Conservation (phyloP, 805 yeast species). For the Dipodascopsis uninucleata region DNA sequence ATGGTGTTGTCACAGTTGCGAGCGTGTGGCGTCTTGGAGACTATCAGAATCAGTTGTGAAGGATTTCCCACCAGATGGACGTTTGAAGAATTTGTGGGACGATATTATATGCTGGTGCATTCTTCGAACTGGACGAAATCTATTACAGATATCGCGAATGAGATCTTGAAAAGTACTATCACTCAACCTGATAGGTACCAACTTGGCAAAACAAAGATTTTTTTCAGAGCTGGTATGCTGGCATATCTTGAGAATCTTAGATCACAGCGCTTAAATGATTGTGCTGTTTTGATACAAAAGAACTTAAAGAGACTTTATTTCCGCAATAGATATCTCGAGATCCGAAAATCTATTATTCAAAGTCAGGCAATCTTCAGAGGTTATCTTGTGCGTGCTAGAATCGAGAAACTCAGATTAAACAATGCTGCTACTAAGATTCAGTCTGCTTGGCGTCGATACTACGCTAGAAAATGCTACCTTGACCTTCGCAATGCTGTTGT, state of each 20-base stretch:
- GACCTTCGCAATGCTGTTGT: constrained; percentile 52
- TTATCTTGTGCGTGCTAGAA: constrained; percentile 51
- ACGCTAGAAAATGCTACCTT: constrained; percentile 50
- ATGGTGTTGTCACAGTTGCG: constrained; percentile 94
- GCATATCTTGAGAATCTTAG: constrained; percentile 86
- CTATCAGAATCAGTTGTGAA: constrained; percentile 93
- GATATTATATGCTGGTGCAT: constrained; percentile 78
- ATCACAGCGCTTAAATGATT: constrained; percentile 66
- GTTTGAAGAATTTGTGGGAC: constrained; percentile 83
- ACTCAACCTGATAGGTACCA: constrained; percentile 69
- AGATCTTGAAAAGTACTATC: constrained; percentile 61
- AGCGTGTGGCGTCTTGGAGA: constrained; percentile 98
- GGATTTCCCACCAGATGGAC: constrained; percentile 98
- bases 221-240: constrained; percentile 94
- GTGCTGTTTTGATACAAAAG: constrained; percentile 85
- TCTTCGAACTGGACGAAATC: constrained; percentile 62
- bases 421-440: constrained; percentile 70
- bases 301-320: constrained; percentile 61
- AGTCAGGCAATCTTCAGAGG: constrained; percentile 69
- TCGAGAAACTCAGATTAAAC: constrained; percentile 48
- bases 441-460: constrained; percentile 47
- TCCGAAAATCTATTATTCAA: constrained; percentile 49
- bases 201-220: constrained; percentile 87
- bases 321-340: constrained; percentile 57
- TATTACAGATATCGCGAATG: constrained; percentile 60